Conservation (phyloP, 2,329 filamentous ascomycete species). For the Trichoderma sp. region DNA sequence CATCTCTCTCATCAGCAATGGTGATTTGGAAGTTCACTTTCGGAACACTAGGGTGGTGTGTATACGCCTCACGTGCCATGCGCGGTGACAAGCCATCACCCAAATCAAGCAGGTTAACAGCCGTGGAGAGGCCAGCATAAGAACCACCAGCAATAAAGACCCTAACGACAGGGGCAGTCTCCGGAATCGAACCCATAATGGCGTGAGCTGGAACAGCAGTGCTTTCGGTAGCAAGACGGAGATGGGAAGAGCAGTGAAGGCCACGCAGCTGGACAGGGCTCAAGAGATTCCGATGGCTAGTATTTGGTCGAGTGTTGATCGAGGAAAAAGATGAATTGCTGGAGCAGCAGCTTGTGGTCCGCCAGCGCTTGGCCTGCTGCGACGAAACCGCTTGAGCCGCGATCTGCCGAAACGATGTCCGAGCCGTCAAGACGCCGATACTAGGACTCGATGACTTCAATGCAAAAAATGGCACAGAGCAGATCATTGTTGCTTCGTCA, state of each 20-base stretch:
- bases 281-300: not conserved
- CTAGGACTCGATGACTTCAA: not conserved
- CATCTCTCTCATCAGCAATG: constrained; percentile 77
- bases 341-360: not conserved
- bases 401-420: not conserved
- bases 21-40: constrained; percentile 67
- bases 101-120: constrained; percentile 68
- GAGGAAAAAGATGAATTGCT: not conserved
- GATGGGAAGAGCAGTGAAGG: not conserved
- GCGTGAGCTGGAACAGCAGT: not conserved
- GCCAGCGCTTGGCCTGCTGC: not conserved
- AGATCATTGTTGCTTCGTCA: not conserved
- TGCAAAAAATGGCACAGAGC: not conserved
- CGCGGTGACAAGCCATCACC: constrained; percentile 58
- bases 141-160: constrained; percentile 71
- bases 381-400: not conserved
- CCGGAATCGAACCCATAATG: constrained; percentile 36
- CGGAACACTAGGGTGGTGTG: constrained; percentile 44
- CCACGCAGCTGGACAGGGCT: not conserved
- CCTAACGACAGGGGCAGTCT: constrained; percentile 44
- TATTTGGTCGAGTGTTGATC: not conserved
- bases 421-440: not conserved
- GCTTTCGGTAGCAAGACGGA: not conserved
- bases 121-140: constrained; percentile 69
- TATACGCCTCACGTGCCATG: constrained; percentile 39